Conservation (phyloP, 2,329 filamentous ascomycete species). For the Bretziella fagacearum region DNA sequence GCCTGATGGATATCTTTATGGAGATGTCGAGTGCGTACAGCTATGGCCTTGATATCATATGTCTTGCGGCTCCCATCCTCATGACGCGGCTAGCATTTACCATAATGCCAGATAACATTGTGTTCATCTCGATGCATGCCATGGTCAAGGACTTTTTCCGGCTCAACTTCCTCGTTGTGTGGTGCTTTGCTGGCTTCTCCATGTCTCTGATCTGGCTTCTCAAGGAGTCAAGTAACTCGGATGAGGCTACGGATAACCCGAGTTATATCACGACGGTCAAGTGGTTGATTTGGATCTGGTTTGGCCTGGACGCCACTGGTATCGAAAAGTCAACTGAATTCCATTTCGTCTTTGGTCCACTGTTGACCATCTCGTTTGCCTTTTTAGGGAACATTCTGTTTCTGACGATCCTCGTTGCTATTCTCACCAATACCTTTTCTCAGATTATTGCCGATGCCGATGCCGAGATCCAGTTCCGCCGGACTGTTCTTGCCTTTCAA, state of each 20-base stretch:
- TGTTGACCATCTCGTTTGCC: slow-evolving; percentile 54
- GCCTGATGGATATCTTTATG: slow-evolving; percentile 36
- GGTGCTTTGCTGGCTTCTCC: slow-evolving; percentile 55
- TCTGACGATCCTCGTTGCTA: slow-evolving; percentile 56
- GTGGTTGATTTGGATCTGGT: slow-evolving; percentile 71
- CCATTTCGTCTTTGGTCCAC: slow-evolving; percentile 49
- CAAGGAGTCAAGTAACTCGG: slow-evolving; percentile 14
- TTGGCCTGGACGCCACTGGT: slow-evolving; percentile 49
- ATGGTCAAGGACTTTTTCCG: slow-evolving; percentile 60
- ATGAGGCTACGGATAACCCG: slow-evolving; percentile 20
- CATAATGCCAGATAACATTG: slow-evolving; percentile 56
- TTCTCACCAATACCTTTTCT: slow-evolving; percentile 55
- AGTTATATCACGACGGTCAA: slow-evolving; percentile 44
- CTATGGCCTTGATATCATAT: slow-evolving; percentile 46
- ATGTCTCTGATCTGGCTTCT: slow-evolving; percentile 51
- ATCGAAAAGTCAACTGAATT: slow-evolving; percentile 38
- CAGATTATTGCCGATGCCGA: slow-evolving; percentile 52
- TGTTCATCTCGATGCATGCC: slow-evolving; percentile 54
- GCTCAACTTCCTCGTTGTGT: slow-evolving; percentile 47
- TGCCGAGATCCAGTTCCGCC: slow-evolving; percentile 54
- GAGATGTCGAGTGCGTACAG: slow-evolving; percentile 27
- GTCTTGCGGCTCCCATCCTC: slow-evolving; percentile 50
- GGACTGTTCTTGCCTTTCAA: slow-evolving; percentile 55
- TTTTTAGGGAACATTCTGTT: slow-evolving; percentile 62
- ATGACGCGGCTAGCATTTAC: slow-evolving; percentile 56